Evolutionary conservation across 2,329 filamentous ascomycete genomes (phyloP), one percentile per base, ranked within the genome.

Genomic region (Talaromyces marneffei): DNA sequence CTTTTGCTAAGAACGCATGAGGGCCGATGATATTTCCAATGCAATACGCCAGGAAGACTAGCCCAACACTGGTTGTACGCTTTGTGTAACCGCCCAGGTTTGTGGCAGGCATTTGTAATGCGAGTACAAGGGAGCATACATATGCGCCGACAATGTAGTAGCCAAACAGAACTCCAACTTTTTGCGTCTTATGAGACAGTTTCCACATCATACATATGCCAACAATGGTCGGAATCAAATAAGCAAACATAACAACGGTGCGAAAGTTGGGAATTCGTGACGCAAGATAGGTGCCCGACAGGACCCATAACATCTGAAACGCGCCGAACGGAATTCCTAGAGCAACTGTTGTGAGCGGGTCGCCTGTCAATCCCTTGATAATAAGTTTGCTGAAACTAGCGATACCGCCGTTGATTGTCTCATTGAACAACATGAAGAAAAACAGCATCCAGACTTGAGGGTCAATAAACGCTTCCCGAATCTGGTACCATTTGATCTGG

Each of bases 311-410:
- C 2, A 83, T 75, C 59, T 83, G 81, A 65, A 82, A 83, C 1
- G 75, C 79, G 4, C 83, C 83, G 46, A 80, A 77, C 0, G 83
- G 83, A 33, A 85, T 85, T 0, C 82, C 83, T 3, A 82, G 75
- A 0, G 79, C 79, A 0, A 81, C 82, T 0, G 83, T 83, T 7
- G 74, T 66, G 0, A 83, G 72, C 0, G 79, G 65, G 53, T 78
- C 74, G 1, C 79, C 77, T 60, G 83, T 83, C 16, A 72, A 60
- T 10, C 70, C 70, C 56, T 71, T 71, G 67, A 84, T 77, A 59
- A 85, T 84, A 23, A 83, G 75, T 59, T 82, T 84, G 40, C 80
- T 79, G 64, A 85, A 85, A 65, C 82, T 84, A 4, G 82, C 78
- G 8, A 83, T 69, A 0, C 82, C 83, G 78, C 85, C 70, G 33